Evolutionary conservation across 2,329 filamentous ascomycete genomes (phyloP).

Genomic region (Aspergillus cejpii): DNA sequence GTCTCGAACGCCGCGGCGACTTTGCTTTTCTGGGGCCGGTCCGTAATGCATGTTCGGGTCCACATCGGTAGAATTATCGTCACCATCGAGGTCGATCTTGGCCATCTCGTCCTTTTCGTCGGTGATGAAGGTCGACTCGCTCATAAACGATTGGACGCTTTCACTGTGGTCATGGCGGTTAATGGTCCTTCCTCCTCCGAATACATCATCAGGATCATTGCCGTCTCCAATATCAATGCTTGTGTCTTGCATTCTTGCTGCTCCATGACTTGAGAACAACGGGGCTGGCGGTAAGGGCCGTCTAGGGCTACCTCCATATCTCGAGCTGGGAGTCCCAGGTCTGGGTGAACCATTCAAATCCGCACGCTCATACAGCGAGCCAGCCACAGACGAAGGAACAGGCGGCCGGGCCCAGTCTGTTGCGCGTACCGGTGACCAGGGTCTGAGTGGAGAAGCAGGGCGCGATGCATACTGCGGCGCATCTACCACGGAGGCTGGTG

Average conservation of each 20-base stretch:
- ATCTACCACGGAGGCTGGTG: conserved; percentile 32
- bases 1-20: conserved; percentile 75
- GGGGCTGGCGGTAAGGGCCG: conserved; percentile 84
- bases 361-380: conserved; percentile 70
- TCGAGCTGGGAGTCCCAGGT: conserved; percentile 82
- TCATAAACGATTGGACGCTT: conserved; percentile 55
- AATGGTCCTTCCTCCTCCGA: conserved; percentile 47
- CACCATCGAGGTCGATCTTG: conserved; percentile 43
- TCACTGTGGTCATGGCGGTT: conserved; percentile 49
- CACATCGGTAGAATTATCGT: conserved; percentile 43
- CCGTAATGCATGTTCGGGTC: conserved; percentile 65
- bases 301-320: conserved; percentile 80
- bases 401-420: conserved; percentile 66
- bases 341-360: conserved; percentile 85
- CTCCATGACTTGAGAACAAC: conserved; percentile 60
- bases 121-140: conserved; percentile 52
- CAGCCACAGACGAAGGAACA: conserved; percentile 57
- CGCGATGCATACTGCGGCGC: conserved; percentile 35
- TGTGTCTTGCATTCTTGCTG: conserved; percentile 32
- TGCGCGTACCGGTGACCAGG: conserved; percentile 50
- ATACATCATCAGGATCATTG: conserved; percentile 69
- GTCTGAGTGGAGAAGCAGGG: conserved; percentile 40
- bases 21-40: conserved; percentile 78
- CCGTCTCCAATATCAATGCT: conserved; percentile 49
- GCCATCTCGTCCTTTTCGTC: conserved; percentile 45